phyloP scores from a whole-genome alignment of 805 yeast species.

The Wickerhamiella slavikovae region DNA sequence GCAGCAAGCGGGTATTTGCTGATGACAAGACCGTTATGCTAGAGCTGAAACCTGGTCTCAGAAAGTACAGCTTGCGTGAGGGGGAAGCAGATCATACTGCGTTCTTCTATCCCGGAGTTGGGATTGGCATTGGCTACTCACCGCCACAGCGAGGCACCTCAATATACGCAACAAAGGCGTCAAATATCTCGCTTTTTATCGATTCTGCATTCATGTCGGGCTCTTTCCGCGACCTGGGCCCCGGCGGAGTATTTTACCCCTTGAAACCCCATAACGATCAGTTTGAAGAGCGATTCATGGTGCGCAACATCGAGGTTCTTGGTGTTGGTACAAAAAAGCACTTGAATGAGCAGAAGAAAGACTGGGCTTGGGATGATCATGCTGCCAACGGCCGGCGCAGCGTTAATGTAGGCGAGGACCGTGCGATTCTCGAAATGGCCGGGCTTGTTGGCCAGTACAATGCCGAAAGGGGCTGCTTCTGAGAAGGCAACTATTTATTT shows the following conservation, averaged over 20 bases:
- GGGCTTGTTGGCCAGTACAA: slow-evolving; percentile 29
- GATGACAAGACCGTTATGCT: slow-evolving; percentile 34
- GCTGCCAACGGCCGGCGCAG: slow-evolving; percentile 65
- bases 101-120: slow-evolving; percentile 26
- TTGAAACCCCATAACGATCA: slow-evolving; percentile 14
- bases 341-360: slow-evolving; percentile 49
- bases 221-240: slow-evolving; percentile 50
- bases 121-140: slow-evolving; percentile 60
- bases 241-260: slow-evolving; percentile 22
- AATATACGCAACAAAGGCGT: slow-evolving; percentile 17
- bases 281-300: slow-evolving; percentile 49
- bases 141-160: slow-evolving; percentile 28
- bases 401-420: slow-evolving; percentile 51
- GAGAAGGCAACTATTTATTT: slow-evolving; percentile 1
- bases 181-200: slow-evolving; percentile 59
- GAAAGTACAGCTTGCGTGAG: slow-evolving; percentile 9
- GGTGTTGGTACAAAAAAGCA: slow-evolving; percentile 74
- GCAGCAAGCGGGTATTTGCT: slow-evolving; percentile 59
- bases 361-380: slow-evolving; percentile 82
- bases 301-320: slow-evolving; percentile 74
- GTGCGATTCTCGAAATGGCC: slow-evolving; percentile 75
- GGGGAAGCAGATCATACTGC: slow-evolving; percentile 8
- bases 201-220: slow-evolving; percentile 69
- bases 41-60: slow-evolving; percentile 47
- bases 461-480: slow-evolving; percentile 2